Evolutionary conservation across 1,139 yeast species (phyloP).

Genomic region (Pichia sp.): DNA sequence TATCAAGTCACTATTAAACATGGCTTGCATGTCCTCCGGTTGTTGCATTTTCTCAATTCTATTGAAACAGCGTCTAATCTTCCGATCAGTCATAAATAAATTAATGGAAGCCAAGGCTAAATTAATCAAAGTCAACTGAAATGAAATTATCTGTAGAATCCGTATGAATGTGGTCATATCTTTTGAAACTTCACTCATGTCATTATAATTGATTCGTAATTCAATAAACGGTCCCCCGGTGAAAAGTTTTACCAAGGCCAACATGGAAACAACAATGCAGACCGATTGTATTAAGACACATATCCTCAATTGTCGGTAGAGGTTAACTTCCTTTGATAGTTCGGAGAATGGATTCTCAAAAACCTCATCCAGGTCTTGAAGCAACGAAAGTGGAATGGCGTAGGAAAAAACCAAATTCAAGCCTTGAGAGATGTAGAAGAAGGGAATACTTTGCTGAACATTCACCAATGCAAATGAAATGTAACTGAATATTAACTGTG

Average conservation of each 20-base stretch:
- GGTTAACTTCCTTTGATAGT: slow-evolving; percentile 18
- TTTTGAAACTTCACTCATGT: slow-evolving; percentile 2
- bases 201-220: neutral
- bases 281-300: slow-evolving; percentile 16
- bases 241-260: slow-evolving; percentile 16
- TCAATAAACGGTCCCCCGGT: slow-evolving; percentile 10
- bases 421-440: slow-evolving; percentile 22
- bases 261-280: slow-evolving; percentile 16
- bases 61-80: slow-evolving; percentile 19
- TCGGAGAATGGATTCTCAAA: slow-evolving; percentile 19
- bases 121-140: slow-evolving; percentile 14
- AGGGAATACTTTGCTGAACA: slow-evolving; percentile 35
- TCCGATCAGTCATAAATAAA: slow-evolving; percentile 18
- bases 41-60: slow-evolving; percentile 17
- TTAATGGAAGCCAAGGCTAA: slow-evolving; percentile 18
- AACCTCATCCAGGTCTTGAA: slow-evolving; percentile 19
- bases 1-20: slow-evolving; percentile 6
- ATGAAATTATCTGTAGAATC: slow-evolving; percentile 13
- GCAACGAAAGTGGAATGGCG: slow-evolving; percentile 20
- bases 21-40: slow-evolving; percentile 6
- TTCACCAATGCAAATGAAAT: slow-evolving; percentile 38
- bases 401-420: slow-evolving; percentile 22
- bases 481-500: slow-evolving; percentile 36
- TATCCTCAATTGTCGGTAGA: slow-evolving; percentile 16
- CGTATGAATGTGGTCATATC: slow-evolving; percentile 18